Conservation (phyloP, 495 filamentous ascomycete genomes). For the Neurospora cerealis region DNA sequence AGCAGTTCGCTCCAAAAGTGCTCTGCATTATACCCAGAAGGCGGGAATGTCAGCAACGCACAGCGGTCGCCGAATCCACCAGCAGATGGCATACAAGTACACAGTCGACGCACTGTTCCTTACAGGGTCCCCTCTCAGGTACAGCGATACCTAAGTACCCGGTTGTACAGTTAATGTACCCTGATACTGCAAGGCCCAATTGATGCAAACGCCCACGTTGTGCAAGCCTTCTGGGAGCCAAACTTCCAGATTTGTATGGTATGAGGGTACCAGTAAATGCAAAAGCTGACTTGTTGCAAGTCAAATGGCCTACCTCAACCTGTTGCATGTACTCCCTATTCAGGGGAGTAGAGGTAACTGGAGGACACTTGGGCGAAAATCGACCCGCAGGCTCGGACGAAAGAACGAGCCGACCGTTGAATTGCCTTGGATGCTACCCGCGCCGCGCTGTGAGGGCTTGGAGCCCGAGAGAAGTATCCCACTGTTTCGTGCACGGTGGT, state of each 20-base stretch:
- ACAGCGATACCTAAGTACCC: not conserved
- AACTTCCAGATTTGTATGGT: not conserved
- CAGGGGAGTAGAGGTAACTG: not conserved
- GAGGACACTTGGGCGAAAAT: not conserved
- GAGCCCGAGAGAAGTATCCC: conserved; percentile 9
- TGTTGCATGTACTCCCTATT: not conserved
- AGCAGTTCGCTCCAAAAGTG: not conserved
- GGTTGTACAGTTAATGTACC: not conserved
- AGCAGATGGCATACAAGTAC: not conserved
- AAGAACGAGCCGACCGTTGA: conserved; percentile 26
- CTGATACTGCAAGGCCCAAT: not conserved
- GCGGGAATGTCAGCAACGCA: not conserved
- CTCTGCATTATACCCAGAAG: not conserved
- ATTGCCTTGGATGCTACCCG: conserved; percentile 1
- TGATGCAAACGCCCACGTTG: not conserved
- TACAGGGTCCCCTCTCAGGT: not conserved
- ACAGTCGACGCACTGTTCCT: not conserved
- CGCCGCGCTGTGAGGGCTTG: conserved; percentile 1
- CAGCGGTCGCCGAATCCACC: not conserved
- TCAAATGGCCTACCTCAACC: not conserved
- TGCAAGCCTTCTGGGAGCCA: not conserved
- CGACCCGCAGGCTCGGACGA: conserved; percentile 22
- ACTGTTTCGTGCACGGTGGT: not conserved
- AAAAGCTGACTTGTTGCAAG: not conserved
- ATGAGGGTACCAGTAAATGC: not conserved